Conservation (phyloP, 1,139 yeast genomes). For the Lodderomyces metapsilosis region DNA sequence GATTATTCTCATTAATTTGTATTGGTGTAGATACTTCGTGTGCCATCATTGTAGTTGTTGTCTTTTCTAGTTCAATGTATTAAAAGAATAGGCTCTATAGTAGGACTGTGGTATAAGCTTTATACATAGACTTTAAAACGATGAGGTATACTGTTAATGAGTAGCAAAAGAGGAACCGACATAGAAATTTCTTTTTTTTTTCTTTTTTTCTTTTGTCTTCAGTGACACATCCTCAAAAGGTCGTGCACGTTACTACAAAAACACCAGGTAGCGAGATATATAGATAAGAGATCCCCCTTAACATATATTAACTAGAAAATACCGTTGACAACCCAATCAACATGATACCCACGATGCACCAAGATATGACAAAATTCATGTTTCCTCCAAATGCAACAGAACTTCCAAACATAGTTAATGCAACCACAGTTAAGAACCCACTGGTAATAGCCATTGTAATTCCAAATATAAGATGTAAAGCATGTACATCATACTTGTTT, state of each 20-base stretch:
- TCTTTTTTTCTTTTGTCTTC: too few relatives aligned
- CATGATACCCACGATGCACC: constrained; percentile 51
- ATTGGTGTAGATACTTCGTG: constrained; percentile 32
- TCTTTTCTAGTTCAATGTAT: background rate
- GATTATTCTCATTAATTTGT: constrained; percentile 12
- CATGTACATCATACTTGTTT: constrained; percentile 30
- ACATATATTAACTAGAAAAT: constrained; percentile 6
- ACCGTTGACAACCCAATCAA: constrained; percentile 33
- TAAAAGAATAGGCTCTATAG: too few relatives aligned
- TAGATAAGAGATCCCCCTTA: too few relatives aligned
- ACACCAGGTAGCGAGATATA: too few relatives aligned
- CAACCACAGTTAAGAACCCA: constrained; percentile 80
- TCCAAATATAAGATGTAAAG: constrained; percentile 55
- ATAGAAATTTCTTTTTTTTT: too few relatives aligned
- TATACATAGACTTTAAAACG: too few relatives aligned
- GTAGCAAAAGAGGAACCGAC: too few relatives aligned
- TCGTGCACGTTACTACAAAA: too few relatives aligned
- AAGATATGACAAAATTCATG: constrained; percentile 49
- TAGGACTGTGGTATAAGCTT: background rate
- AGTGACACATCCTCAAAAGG: too few relatives aligned
- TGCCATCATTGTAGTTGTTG: constrained; percentile 32
- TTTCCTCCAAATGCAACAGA: constrained; percentile 71
- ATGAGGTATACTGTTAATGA: too few relatives aligned
- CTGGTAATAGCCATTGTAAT: constrained; percentile 69
- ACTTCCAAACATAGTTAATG: constrained; percentile 81